Evolutionary conservation across 2,329 filamentous ascomycete species (phyloP), one percentile per base, ranked within the genome.

Genomic region (Ophioceras dolichostomum): DNA sequence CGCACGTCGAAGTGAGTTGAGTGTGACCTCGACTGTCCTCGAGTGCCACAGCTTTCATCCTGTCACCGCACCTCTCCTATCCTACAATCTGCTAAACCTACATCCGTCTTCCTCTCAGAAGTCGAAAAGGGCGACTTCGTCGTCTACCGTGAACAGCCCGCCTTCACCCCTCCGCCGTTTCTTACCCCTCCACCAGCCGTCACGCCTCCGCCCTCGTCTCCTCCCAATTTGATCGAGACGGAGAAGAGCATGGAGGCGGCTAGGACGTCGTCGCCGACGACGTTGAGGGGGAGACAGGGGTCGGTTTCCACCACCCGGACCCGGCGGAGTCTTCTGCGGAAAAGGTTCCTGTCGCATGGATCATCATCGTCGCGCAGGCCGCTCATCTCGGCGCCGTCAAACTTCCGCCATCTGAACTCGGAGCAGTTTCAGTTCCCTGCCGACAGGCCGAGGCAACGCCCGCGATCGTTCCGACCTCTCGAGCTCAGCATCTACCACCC

Each of bases 361-460:
- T 34, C 41, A 13, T 56, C 60, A 37, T 56, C 61, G 31, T 57
- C 65, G 49, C 70, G 65, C 54, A 61, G 68, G 53, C 67, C 68
- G 51, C 60, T 61, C 41, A 79, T 79, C 47, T 76, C 73, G 30
- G 61, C 61, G 16, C 75, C 75, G 4, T 66, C 66, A 34, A 62
- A 79, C 51, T 79, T 79, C 48, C 68, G 67, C 33, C 75, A 79
- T 56, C 46, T 79, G 34, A 57, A 68, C 38, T 68, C 67, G 14
- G 61, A 60, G 33, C 57, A 63, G n/a, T 59, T 59, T 39, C 59
- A 62, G 34, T 56, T 60, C 36, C 52, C 56, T 30, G 33, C 36
- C 10, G 27, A 27, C 14, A 34, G 39, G 46, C 37, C 46, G 53
- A 46, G 39, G 16, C 49, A 47, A 26, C 52, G 53, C 5, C 57